phyloP scores from a whole-genome alignment of 306 rosid genomes.

The Sindora glabra region DNA sequence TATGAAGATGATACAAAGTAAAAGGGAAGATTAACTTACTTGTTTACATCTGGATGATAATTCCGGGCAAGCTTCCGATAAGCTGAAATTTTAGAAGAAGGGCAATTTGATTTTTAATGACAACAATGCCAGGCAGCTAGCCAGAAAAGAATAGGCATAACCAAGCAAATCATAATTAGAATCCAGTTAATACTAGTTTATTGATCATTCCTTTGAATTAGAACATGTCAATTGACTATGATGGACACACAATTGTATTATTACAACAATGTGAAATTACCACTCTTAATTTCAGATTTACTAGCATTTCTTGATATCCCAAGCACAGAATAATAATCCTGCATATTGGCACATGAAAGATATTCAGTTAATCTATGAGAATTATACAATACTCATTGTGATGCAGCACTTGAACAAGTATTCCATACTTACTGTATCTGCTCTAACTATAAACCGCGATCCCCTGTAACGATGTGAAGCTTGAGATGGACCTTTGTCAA shows the following conservation, averaged over 20 bases:
- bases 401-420: slow-evolving; percentile 6
- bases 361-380: not conserved
- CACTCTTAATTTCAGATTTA: slow-evolving; percentile 94
- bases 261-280: slow-evolving; percentile 33
- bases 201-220: too few relatives aligned
- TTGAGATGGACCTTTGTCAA: slow-evolving; percentile 35
- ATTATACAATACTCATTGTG: not conserved
- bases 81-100: slow-evolving; percentile 48
- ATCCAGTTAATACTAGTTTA: too few relatives aligned
- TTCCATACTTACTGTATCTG: slow-evolving; percentile 64
- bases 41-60: slow-evolving; percentile 96
- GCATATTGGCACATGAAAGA: slow-evolving; percentile 25
- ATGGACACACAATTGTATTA: not conserved
- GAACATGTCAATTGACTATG: not conserved
- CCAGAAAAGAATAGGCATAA: not conserved
- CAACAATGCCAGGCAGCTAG: not conserved
- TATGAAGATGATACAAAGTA: not conserved
- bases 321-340: slow-evolving; percentile 89
- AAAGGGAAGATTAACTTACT: slow-evolving; percentile 46
- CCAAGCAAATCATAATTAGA: too few relatives aligned
- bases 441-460: slow-evolving; percentile 69
- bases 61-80: slow-evolving; percentile 94
- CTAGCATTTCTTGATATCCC: slow-evolving; percentile 82
- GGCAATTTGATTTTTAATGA: not conserved
- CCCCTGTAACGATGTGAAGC: slow-evolving; percentile 48